Evolutionary conservation across 2,329 filamentous ascomycete species (phyloP), one percentile per base, ranked within the genome.

Genomic region (Fusarium solani-melongenae): DNA sequence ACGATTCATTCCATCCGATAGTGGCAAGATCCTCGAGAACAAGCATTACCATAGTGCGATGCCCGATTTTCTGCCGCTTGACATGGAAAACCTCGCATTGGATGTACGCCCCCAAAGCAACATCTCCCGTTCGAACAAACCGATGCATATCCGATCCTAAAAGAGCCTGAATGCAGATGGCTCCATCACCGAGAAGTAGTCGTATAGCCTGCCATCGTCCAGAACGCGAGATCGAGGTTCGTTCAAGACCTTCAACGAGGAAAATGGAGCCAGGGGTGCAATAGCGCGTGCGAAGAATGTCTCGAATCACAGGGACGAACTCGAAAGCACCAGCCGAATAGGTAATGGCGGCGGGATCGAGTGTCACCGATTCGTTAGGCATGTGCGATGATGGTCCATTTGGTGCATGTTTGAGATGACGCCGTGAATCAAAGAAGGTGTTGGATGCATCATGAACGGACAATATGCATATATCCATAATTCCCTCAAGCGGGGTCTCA

Each of bases 121-220:
- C 73, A n/a, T 85, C 82, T 3, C 83, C 84, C 1, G 76, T 77
- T 44, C 88, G 83, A 10, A 88, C 81, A n/a, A 87, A 83, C 5
- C 83, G 81, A 59, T 89, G 87, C 79, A 87, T 82, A 55, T 83
- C 83, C 1, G 83, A 79, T 8, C 79, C 78, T 46, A 89, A 77
- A 9, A 90, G 77, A 0, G 87, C 87, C 76, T 90, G 88, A n/a
- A 90, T 83, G 71, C 86, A 89, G 5, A 89, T 77, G 73, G 86
- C 82, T 1, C 88, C 87, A 70, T 90, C 88, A 39, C 88, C 86
- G 0, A 90, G 83, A 0, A 89, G 62, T 12, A 90, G 71, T 3
- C 87, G 82, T 1, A 89, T 75, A 2, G 82, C 81, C 34, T 86
- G 85, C 82, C 85, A 85, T 77, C 81, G 76, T 17, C 74, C 79